Conservation (phyloP, 2,329 filamentous ascomycete genomes). For the Paramyrothecium sp. region DNA sequence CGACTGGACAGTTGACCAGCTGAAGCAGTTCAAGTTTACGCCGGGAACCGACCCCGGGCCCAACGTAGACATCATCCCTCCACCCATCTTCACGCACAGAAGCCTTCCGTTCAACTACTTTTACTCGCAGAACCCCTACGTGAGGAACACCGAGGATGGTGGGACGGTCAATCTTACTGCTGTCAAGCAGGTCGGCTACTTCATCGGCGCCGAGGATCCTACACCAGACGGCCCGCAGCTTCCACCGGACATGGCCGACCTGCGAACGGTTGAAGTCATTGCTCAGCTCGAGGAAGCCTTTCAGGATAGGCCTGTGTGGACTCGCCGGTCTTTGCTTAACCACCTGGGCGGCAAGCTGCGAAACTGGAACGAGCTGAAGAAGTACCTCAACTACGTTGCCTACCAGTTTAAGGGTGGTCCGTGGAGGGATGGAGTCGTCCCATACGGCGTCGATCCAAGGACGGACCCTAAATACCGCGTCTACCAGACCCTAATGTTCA, state of each 20-base stretch:
- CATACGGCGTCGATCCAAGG: conserved; percentile 84
- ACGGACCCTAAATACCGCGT: conserved; percentile 71
- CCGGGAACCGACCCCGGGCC: conserved; percentile 57
- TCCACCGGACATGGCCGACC: conserved; percentile 58
- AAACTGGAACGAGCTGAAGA: conserved; percentile 62
- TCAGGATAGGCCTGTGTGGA: conserved; percentile 78
- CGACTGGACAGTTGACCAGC: conserved; percentile 39
- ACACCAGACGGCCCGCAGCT: conserved; percentile 59
- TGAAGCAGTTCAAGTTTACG: conserved; percentile 64
- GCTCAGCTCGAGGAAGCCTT: conserved; percentile 64
- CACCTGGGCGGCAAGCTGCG: conserved; percentile 53
- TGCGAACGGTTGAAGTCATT: conserved; percentile 63
- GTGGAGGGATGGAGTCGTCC: conserved; percentile 84
- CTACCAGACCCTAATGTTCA: conserved; percentile 90
- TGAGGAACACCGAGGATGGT: conserved; percentile 59
- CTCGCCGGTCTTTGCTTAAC: conserved; percentile 78
- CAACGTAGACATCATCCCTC: conserved; percentile 72
- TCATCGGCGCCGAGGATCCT: conserved; percentile 61
- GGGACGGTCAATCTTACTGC: conserved; percentile 57
- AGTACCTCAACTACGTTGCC: conserved; percentile 78
- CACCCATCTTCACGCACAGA: conserved; percentile 74
- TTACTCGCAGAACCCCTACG: conserved; percentile 83
- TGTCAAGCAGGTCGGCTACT: conserved; percentile 58
- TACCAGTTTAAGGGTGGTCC: conserved; percentile 93
- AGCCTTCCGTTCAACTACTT: conserved; percentile 74